These are phyloP conservation scores for Durotheca rogersii DNA, from an alignment of 495 filamentous ascomycete genomes.

Conservation along the genomic window DNA sequence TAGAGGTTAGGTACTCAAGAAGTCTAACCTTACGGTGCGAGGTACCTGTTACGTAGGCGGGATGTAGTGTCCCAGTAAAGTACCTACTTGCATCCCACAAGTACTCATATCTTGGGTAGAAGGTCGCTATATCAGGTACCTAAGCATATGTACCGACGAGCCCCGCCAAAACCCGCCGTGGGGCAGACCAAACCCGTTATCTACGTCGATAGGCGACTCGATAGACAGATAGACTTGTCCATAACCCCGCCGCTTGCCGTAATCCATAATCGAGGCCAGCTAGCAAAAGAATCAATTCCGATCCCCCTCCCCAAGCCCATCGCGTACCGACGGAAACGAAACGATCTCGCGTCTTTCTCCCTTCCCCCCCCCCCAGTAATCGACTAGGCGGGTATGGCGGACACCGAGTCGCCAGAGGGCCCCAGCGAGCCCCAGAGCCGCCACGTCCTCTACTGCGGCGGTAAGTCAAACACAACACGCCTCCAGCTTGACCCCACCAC, in stretches of 20 bases:
- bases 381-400: conserved; percentile 39
- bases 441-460: conserved; percentile 77
- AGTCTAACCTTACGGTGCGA: too few relatives aligned
- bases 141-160: background rate
- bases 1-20: too few relatives aligned
- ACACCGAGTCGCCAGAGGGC: conserved; percentile 39
- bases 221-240: too few relatives aligned
- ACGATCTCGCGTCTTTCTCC: conserved; percentile 16
- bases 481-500: conserved; percentile 9
- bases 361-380: conserved; percentile 4
- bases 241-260: conserved; percentile 28
- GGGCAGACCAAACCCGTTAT: too few relatives aligned
- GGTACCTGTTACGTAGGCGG: background rate
- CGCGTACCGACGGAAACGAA: conserved; percentile 5
- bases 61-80: background rate
- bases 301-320: too few relatives aligned
- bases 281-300: too few relatives aligned
- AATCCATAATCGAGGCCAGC: background rate
- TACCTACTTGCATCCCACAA: too few relatives aligned
- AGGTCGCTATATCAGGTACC: background rate
- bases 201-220: too few relatives aligned
- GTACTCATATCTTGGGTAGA: too few relatives aligned
- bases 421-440: conserved; percentile 60
- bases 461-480: conserved; percentile 51
- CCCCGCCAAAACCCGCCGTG: conserved; percentile 16